Evolutionary conservation across 2,329 filamentous ascomycete genomes (phyloP).

Genomic region (Calycina marina): DNA sequence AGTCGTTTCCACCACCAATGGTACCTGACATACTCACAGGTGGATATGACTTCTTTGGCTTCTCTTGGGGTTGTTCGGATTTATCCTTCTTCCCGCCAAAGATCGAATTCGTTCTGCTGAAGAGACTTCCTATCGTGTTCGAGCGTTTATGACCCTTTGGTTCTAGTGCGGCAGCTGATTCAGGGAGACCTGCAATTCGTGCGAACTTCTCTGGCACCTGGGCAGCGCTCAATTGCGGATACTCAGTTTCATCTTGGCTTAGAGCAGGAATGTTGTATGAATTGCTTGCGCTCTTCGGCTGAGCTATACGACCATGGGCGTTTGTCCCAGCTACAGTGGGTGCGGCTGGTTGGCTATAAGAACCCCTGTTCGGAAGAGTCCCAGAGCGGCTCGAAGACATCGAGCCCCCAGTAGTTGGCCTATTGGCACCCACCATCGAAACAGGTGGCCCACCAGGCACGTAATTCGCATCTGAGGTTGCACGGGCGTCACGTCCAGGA

Average conservation of each 20-base stretch:
- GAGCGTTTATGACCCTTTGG: slow-evolving; percentile 47
- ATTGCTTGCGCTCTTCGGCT: slow-evolving; percentile 47
- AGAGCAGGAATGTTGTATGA: slow-evolving; percentile 57
- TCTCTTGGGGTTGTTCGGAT: slow-evolving; percentile 36
- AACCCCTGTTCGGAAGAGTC: slow-evolving; percentile 57
- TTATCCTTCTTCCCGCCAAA: slow-evolving; percentile 42
- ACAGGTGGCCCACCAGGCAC: slow-evolving; percentile 31
- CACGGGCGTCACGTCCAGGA: slow-evolving; percentile 35
- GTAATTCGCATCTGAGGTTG: slow-evolving; percentile 38
- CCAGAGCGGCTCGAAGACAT: slow-evolving; percentile 44
- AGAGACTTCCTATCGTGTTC: slow-evolving; percentile 66
- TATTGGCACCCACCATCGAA: slow-evolving; percentile 28
- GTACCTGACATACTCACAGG: slow-evolving; percentile 79
- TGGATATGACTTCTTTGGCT: slow-evolving; percentile 57
- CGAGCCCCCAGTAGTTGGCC: slow-evolving; percentile 73
- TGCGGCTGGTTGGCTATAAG: slow-evolving; percentile 78
- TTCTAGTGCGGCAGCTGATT: slow-evolving; percentile 30
- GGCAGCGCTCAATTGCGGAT: slow-evolving; percentile 44
- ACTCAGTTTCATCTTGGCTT: slow-evolving; percentile 36
- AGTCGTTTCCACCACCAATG: slow-evolving; percentile 25
- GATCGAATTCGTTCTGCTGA: slow-evolving; percentile 70
- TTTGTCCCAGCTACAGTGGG: slow-evolving; percentile 81
- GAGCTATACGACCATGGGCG: slow-evolving; percentile 77
- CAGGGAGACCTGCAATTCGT: slow-evolving; percentile 39
- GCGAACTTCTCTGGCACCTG: slow-evolving; percentile 41